A percentile compares a stretch with the other conserved stretches of the same genome.
Conservation (phyloP, 2,329 filamentous ascomycete species). For the Aureobasidium namibiae region DNA sequence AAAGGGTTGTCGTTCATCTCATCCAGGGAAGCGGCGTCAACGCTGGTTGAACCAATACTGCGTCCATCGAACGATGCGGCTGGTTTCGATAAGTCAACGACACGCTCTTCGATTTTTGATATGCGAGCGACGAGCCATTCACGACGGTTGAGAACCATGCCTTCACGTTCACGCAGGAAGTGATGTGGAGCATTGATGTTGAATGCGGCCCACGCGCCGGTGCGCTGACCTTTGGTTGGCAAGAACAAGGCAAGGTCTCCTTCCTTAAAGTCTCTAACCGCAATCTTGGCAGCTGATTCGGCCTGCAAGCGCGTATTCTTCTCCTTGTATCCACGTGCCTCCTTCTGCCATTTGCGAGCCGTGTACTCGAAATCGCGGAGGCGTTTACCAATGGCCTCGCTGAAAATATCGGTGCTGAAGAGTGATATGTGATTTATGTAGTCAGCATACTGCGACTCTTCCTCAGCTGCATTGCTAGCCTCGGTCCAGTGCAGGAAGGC, state of each 20-base stretch:
- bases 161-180: conserved; percentile 88
- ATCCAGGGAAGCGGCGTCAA: conserved; percentile 12
- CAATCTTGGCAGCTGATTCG: conserved; percentile 92
- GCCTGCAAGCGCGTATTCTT: conserved; percentile 72
- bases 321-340: conserved; percentile 74
- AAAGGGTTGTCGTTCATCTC: conserved; percentile 80
- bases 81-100: conserved; percentile 77
- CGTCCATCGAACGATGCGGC: conserved; percentile 28
- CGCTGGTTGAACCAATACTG: conserved; percentile 12
- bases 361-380: conserved; percentile 90
- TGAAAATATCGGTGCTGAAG: conserved; percentile 78
- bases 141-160: conserved; percentile 70
- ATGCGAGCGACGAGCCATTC: conserved; percentile 98
- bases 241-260: conserved; percentile 91
- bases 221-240: conserved; percentile 87
- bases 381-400: conserved; percentile 77
- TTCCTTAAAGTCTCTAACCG: conserved; percentile 91
- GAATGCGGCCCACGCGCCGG: conserved; percentile 95
- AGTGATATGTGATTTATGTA: conserved; percentile 66
- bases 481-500: conserved; percentile 78
- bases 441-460: conserved; percentile 64
- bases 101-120: conserved; percentile 78
- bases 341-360: conserved; percentile 86
- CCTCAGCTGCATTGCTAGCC: conserved; percentile 54
- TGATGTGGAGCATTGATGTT: conserved; percentile 96